These are phyloP conservation scores for Cryphonectria japonica DNA, from an alignment of 2,329 filamentous ascomycete species.

Conservation along the genomic window DNA sequence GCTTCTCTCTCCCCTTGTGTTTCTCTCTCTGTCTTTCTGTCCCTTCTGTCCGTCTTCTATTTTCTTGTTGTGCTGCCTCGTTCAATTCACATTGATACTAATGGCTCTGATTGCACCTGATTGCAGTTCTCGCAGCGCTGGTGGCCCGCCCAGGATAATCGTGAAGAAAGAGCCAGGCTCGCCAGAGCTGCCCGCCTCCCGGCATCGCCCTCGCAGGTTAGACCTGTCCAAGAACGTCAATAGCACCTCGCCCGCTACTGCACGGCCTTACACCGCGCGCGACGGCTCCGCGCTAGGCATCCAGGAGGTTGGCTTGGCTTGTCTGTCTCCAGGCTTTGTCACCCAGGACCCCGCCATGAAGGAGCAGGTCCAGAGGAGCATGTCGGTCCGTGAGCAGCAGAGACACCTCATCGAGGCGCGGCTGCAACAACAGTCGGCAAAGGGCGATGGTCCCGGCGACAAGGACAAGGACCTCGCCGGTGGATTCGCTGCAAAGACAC, in stretches of 20 bases:
- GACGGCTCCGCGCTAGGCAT: constrained; percentile 73
- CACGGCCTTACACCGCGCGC: constrained; percentile 77
- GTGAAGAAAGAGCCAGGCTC: constrained; percentile 91
- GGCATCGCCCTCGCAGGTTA: constrained; percentile 76
- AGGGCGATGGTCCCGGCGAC: constrained; percentile 66
- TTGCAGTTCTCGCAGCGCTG: constrained; percentile 56
- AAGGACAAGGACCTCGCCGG: constrained; percentile 55
- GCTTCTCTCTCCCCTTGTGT: constrained; percentile 37
- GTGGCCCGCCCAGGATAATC: constrained; percentile 74
- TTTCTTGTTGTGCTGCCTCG: constrained; percentile 4
- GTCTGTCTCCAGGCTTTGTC: constrained; percentile 91
- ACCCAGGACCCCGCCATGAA: constrained; percentile 97
- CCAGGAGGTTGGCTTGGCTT: constrained; percentile 91
- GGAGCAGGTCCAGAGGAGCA: constrained; percentile 90
- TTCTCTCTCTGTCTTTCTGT: neutral
- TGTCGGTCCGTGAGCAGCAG: constrained; percentile 92
- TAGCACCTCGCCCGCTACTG: constrained; percentile 58
- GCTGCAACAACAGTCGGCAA: constrained; percentile 84
- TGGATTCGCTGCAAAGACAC: constrained; percentile 67
- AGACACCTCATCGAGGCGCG: constrained; percentile 92
- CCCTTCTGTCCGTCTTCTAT: constrained; percentile 8
- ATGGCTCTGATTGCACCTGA: constrained; percentile 22
- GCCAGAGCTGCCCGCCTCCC: constrained; percentile 60
- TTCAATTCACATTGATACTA: constrained; percentile 12
- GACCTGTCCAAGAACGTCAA: constrained; percentile 71